These are phyloP conservation scores for Yamadazyma sp. DNA, from an alignment of 805 yeast species.

Conservation along the genomic window DNA sequence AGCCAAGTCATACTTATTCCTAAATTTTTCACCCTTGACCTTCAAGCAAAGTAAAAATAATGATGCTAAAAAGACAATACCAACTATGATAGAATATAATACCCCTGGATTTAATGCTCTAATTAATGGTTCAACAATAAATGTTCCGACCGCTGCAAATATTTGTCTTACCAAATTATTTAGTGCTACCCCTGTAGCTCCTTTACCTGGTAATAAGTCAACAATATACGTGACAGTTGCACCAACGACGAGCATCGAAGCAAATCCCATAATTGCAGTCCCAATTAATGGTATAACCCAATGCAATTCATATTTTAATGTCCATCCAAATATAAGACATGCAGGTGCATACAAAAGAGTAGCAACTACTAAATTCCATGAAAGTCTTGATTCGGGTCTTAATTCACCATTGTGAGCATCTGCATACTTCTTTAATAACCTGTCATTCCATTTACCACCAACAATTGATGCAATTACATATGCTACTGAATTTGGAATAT, in stretches of 20 bases:
- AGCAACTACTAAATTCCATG: conserved; percentile 69
- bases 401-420: conserved; percentile 59
- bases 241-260: conserved; percentile 81
- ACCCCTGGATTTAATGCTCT: conserved; percentile 70
- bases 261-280: conserved; percentile 76
- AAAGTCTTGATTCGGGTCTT: conserved; percentile 76
- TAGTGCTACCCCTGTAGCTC: conserved; percentile 85
- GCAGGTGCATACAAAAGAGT: conserved; percentile 61
- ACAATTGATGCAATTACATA: conserved; percentile 72
- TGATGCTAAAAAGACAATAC: conserved; percentile 47
- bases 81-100: conserved; percentile 63
- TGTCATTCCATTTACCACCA: conserved; percentile 81
- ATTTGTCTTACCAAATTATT: conserved; percentile 73
- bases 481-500: conserved; percentile 80
- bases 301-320: conserved; percentile 57
- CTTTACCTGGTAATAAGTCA: conserved; percentile 81
- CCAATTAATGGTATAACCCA: conserved; percentile 85
- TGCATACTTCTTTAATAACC: conserved; percentile 49
- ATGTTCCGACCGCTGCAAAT: conserved; percentile 74
- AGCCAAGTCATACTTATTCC: conserved; percentile 60
- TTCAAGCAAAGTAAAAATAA: conserved; percentile 46
- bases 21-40: conserved; percentile 55
- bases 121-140: conserved; percentile 68
- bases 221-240: conserved; percentile 77
- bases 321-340: conserved; percentile 79